Conservation (phyloP, 2,329 filamentous ascomycete species). For the Sphaceloma murrayae region DNA sequence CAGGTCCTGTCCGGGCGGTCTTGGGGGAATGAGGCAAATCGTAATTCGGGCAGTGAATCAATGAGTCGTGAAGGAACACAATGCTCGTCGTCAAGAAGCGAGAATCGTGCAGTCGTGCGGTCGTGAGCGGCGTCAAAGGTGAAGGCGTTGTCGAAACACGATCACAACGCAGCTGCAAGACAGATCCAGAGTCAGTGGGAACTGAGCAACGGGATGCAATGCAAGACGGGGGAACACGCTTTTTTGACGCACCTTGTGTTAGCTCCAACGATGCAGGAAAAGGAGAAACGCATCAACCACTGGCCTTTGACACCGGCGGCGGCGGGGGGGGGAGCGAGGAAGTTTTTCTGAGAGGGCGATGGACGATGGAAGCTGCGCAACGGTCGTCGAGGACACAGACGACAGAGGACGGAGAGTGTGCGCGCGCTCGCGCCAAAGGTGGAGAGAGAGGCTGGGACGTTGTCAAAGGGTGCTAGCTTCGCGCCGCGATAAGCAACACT, state of each 20-base stretch:
- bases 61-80: slow-evolving; percentile 6
- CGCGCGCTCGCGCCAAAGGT: slow-evolving; percentile 6
- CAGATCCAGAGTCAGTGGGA: slow-evolving; percentile 15
- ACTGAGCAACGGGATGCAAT: slow-evolving; percentile 13
- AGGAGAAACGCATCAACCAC: slow-evolving; percentile 16
- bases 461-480: slow-evolving; percentile 16
- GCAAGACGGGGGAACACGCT: slow-evolving; percentile 14
- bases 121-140: slow-evolving; percentile 11
- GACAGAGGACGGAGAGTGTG: too few species aligned
- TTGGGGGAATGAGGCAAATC: too few species aligned
- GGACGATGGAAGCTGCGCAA: slow-evolving; percentile 14
- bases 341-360: slow-evolving; percentile 12
- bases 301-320: slow-evolving; percentile 10
- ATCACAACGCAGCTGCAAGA: slow-evolving; percentile 15
- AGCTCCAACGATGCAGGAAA: slow-evolving; percentile 15
- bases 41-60: slow-evolving; percentile 3
- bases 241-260: slow-evolving; percentile 16
- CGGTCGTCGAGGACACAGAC: slow-evolving; percentile 13
- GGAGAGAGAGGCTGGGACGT: slow-evolving; percentile 15
- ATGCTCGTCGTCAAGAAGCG: slow-evolving; percentile 14
- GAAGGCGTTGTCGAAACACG: neutral
- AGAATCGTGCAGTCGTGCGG: slow-evolving; percentile 10
- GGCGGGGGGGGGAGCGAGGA: slow-evolving; percentile 16
- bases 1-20: too few species aligned
- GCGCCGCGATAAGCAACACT: slow-evolving; percentile 16